A percentile compares a stretch with the other conserved stretches of the same genome.
phyloP scores from a whole-genome alignment of 108 stramenopile species.

The Discostella stelligeroides region DNA sequence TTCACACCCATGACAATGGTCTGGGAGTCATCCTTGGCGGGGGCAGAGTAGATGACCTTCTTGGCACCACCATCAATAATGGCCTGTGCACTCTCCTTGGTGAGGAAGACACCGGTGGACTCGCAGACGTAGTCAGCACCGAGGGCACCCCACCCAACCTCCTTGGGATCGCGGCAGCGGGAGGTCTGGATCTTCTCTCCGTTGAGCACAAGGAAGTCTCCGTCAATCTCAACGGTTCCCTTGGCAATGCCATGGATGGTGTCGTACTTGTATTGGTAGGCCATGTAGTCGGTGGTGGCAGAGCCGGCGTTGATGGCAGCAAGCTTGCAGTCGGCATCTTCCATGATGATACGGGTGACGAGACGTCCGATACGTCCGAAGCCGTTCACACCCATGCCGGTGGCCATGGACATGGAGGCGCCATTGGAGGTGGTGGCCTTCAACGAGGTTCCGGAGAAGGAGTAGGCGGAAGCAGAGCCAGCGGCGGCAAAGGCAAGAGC shows the following conservation, averaged over 20 bases:
- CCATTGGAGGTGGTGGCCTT: slow-evolving; percentile 63
- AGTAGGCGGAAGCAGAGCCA: slow-evolving; percentile 76
- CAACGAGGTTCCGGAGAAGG: slow-evolving; percentile 78
- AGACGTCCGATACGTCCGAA: slow-evolving; percentile 99
- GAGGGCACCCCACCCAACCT: slow-evolving; percentile 92
- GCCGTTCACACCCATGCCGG: slow-evolving; percentile 94
- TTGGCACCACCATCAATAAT: slow-evolving; percentile 98
- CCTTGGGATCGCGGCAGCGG: slow-evolving; percentile 94
- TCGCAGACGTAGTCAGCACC: slow-evolving; percentile 98
- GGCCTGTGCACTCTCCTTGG: slow-evolving; percentile 90
- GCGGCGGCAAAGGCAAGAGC: slow-evolving; percentile 60
- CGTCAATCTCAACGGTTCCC: slow-evolving; percentile 96
- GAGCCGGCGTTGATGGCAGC: slow-evolving; percentile 96
- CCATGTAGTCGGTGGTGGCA: slow-evolving; percentile 97
- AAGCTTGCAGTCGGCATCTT: slow-evolving; percentile 84
- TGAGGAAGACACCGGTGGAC: slow-evolving; percentile 99
- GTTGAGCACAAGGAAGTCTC: slow-evolving; percentile 95
- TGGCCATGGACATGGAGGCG: slow-evolving; percentile 78
- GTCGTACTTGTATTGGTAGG: slow-evolving; percentile 99
- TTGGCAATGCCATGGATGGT: slow-evolving; percentile 96
- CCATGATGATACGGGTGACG: slow-evolving; percentile 96
- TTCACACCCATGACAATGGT: slow-evolving; percentile 99
- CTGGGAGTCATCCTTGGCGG: slow-evolving; percentile 98
- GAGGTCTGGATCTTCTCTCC: slow-evolving; percentile 92
- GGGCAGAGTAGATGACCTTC: slow-evolving; percentile 99